Conservation (phyloP, 768 basidiomycete species). For the Amanita rubescens region DNA sequence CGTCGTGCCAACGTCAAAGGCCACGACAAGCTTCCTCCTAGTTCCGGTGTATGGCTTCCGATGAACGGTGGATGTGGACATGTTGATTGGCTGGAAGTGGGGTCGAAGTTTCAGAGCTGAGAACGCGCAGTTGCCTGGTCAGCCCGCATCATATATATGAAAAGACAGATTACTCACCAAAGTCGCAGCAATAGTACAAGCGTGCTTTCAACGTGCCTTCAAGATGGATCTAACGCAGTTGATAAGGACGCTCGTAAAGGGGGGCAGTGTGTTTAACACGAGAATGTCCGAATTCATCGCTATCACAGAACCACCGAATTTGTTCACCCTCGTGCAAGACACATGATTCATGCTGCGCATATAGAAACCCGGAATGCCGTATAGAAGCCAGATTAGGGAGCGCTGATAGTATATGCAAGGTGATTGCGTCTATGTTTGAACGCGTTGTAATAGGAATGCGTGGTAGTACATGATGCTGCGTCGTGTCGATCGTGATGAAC, state of each 20-base stretch:
- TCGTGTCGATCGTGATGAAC: too few relatives aligned
- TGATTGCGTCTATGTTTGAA: too few relatives aligned
- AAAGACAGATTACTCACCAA: not conserved
- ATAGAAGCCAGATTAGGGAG: not conserved
- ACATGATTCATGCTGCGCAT: not conserved
- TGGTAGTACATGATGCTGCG: too few relatives aligned
- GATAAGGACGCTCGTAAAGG: not conserved
- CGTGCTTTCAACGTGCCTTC: not conserved
- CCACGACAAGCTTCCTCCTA: slow-evolving; percentile 35
- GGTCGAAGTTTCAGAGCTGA: too few relatives aligned
- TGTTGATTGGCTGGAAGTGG: not conserved
- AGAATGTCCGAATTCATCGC: too few relatives aligned
- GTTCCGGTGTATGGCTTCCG: slow-evolving; percentile 32
- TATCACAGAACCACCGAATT: too few relatives aligned
- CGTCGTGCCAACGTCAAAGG: slow-evolving; percentile 47
- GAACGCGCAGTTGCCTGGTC: not conserved
- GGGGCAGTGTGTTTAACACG: not conserved
- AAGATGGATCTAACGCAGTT: not conserved
- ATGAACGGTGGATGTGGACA: slow-evolving; percentile 13
- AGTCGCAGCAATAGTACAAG: not conserved
- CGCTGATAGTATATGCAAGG: not conserved
- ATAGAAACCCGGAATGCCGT: not conserved
- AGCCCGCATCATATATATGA: not conserved
- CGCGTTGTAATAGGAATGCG: too few relatives aligned
- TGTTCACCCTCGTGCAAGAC: not conserved